Percentiles rank a stretch among this genome's conserved stretches.
Conservation (phyloP, 192 early-diverging fungal species). For the Mortierella hygrophila region DNA sequence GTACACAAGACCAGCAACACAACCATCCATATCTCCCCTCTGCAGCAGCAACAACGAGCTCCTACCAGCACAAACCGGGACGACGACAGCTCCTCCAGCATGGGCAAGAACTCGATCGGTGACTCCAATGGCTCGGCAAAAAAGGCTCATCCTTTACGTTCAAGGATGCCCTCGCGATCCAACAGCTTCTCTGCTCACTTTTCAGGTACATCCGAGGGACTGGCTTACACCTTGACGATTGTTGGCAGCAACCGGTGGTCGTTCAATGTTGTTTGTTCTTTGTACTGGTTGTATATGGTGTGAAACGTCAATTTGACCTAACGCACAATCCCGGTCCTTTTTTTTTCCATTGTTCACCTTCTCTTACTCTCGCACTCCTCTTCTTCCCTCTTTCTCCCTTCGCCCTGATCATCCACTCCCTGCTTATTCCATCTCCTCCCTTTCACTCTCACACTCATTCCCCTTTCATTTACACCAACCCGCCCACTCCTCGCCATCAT, state of each 20-base stretch:
- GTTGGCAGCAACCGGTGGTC: background rate
- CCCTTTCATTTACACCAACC: background rate
- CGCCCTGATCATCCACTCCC: background rate
- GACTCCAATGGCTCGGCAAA: constrained; percentile 11
- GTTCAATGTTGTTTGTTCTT: background rate
- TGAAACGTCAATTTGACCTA: constrained; percentile 1
- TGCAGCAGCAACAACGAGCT: background rate
- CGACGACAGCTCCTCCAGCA: background rate
- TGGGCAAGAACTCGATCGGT: background rate
- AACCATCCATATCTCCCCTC: constrained; percentile 1
- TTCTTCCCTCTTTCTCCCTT: background rate
- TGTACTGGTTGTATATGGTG: background rate
- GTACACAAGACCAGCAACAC: background rate
- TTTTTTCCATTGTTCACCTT: background rate
- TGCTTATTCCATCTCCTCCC: background rate
- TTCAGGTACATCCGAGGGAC: constrained; percentile 27
- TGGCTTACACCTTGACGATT: background rate
- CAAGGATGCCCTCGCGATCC: constrained; percentile 33
- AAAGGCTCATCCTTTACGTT: constrained; percentile 17
- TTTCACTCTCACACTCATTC: background rate
- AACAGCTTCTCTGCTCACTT: constrained; percentile 54
- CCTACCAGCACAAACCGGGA: background rate
- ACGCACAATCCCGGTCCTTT: background rate
- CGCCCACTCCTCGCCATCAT: background rate
- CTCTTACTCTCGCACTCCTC: background rate